Evolutionary conservation across 495 filamentous ascomycete genomes (phyloP).

Genomic region (Trichoderma asperelloides): DNA sequence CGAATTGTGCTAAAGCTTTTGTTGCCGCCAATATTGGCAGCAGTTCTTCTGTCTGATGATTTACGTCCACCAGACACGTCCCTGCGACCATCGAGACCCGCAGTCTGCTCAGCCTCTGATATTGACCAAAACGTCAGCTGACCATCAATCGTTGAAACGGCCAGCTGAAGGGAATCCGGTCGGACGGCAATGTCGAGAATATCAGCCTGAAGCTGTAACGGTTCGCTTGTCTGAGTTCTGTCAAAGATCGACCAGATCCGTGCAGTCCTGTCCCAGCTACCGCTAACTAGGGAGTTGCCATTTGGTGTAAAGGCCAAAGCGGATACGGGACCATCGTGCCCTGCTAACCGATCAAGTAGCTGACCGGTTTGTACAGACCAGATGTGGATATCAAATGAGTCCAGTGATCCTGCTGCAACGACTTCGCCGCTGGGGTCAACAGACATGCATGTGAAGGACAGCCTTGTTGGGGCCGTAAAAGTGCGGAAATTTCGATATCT

Average conservation of each 20-base stretch:
- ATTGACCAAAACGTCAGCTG: slow-evolving; percentile 94
- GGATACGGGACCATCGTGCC: slow-evolving; percentile 89
- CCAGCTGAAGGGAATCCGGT: slow-evolving; percentile 83
- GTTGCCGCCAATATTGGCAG: slow-evolving; percentile 79
- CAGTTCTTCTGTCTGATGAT: slow-evolving; percentile 74
- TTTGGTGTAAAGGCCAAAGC: slow-evolving; percentile 81
- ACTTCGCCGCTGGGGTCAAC: slow-evolving; percentile 97
- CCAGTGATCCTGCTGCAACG: slow-evolving; percentile 86
- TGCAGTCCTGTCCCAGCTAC: slow-evolving; percentile 92
- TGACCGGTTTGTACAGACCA: slow-evolving; percentile 99
- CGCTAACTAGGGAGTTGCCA: slow-evolving; percentile 72
- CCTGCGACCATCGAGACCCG: slow-evolving; percentile 74
- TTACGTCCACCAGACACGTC: slow-evolving; percentile 91
- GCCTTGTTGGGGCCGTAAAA: slow-evolving; percentile 82
- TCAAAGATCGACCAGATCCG: slow-evolving; percentile 92
- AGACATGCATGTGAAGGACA: slow-evolving; percentile 87
- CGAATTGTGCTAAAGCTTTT: slow-evolving; percentile 82
- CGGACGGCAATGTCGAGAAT: slow-evolving; percentile 80
- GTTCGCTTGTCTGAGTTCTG: slow-evolving; percentile 88
- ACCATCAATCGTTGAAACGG: slow-evolving; percentile 86
- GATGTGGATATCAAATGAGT: slow-evolving; percentile 93
- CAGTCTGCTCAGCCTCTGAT: slow-evolving; percentile 71
- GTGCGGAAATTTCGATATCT: slow-evolving; percentile 95
- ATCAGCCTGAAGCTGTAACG: slow-evolving; percentile 81
- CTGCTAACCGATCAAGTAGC: slow-evolving; percentile 78